These are phyloP conservation scores for Firmiana major DNA, from an alignment of 345 rosid genomes.

Conservation along the genomic window DNA sequence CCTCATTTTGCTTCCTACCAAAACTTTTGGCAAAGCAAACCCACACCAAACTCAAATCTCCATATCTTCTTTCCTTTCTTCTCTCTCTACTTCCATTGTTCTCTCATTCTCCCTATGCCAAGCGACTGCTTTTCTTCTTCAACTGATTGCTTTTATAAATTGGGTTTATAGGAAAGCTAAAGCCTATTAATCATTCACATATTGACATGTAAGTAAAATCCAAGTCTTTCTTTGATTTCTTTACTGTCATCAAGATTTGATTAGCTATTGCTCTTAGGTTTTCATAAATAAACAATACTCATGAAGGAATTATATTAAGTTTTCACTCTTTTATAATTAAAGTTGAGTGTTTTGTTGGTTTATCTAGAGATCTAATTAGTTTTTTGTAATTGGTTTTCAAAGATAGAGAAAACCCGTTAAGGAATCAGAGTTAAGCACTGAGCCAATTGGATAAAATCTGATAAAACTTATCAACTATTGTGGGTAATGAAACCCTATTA, in stretches of 20 bases:
- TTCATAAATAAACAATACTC: not conserved
- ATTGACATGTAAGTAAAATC: conserved; percentile 23
- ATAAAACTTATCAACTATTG: conserved; percentile 76
- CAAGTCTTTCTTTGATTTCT: not conserved
- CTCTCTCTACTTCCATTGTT: not conserved
- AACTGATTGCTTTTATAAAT: not conserved
- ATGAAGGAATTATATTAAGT: not conserved
- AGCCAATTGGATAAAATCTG: conserved; percentile 76
- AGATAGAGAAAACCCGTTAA: conserved; percentile 43
- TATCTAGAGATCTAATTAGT: conserved; percentile 5
- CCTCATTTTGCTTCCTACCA: not conserved
- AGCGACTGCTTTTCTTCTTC: not conserved
- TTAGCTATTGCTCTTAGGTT: not conserved
- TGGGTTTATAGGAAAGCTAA: not conserved
- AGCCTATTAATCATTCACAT: conserved; percentile 35
- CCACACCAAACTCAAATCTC: too few relatives aligned
- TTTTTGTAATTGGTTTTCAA: conserved; percentile 4
- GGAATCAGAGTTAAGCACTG: conserved; percentile 54
- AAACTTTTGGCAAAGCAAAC: not conserved
- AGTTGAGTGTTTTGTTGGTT: not conserved
- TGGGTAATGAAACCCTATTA: too few relatives aligned
- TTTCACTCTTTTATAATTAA: not conserved
- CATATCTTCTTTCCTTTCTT: not conserved
- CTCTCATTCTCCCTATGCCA: not conserved
- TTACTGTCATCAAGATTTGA: conserved; percentile 11